Conservation (phyloP, 768 basidiomycete species). For the Porpolomopsis calyptriformis region DNA sequence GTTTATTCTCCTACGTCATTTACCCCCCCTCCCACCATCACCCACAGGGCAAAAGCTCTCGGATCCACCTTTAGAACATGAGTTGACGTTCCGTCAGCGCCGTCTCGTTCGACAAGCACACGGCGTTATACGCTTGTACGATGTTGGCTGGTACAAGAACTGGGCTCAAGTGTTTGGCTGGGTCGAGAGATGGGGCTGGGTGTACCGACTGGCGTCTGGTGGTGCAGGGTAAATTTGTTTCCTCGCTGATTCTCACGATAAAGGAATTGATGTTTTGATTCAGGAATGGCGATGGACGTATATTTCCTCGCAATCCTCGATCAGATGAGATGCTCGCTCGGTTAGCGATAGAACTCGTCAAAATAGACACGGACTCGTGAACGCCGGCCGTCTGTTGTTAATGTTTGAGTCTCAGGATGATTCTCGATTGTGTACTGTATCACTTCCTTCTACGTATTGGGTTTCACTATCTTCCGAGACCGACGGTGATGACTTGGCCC, state of each 20-base stretch:
- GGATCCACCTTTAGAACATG: slow-evolving; percentile 61
- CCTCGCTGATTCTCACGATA: not conserved
- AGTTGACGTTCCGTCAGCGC: slow-evolving; percentile 57
- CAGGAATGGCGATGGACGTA: slow-evolving; percentile 57
- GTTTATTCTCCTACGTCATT: slow-evolving; percentile 58
- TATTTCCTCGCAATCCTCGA: slow-evolving; percentile 57
- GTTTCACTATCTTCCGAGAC: too few relatives aligned
- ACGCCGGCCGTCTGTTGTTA: too few relatives aligned
- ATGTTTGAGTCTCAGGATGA: too few relatives aligned
- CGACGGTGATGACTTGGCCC: too few relatives aligned
- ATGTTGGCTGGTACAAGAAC: slow-evolving; percentile 65
- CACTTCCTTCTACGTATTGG: too few relatives aligned
- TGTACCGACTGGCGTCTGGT: slow-evolving; percentile 44
- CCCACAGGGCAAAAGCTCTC: slow-evolving; percentile 41
- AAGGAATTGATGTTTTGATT: not conserved
- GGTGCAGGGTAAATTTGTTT: slow-evolving; percentile 46
- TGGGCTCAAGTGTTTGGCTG: slow-evolving; percentile 61
- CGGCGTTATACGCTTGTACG: slow-evolving; percentile 49
- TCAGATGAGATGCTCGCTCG: slow-evolving; percentile 57
- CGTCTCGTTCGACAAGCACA: slow-evolving; percentile 56
- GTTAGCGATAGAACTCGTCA: slow-evolving; percentile 52
- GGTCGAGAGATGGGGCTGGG: slow-evolving; percentile 40
- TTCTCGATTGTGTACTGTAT: too few relatives aligned
- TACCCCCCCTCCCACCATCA: slow-evolving; percentile 47
- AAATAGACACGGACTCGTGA: slow-evolving; percentile 40